These are phyloP conservation scores for Phialophora expanda DNA, from an alignment of 2,329 filamentous ascomycete genomes.

Conservation along the genomic window DNA sequence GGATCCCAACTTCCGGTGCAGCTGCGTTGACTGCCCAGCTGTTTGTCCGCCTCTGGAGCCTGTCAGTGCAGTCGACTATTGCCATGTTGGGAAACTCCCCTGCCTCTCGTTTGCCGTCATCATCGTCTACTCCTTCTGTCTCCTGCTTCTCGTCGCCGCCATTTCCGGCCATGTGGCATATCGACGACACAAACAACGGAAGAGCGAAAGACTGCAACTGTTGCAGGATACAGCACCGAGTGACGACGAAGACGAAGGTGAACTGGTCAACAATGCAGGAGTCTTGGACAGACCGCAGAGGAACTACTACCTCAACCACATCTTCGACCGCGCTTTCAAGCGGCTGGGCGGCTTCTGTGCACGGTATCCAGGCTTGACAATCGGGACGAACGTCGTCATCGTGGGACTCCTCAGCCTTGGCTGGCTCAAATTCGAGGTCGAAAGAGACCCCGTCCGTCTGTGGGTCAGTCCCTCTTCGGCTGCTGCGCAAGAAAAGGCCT, in stretches of 20 bases:
- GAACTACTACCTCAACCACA: slow-evolving; percentile 81
- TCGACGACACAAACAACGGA: slow-evolving; percentile 72
- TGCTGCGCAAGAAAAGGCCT: slow-evolving; percentile 89
- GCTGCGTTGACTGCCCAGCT: slow-evolving; percentile 88
- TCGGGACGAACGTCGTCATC: slow-evolving; percentile 73
- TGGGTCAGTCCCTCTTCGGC: slow-evolving; percentile 96
- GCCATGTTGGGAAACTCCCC: slow-evolving; percentile 83
- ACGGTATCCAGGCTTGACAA: slow-evolving; percentile 82
- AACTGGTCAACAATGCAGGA: slow-evolving; percentile 75
- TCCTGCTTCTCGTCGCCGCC: slow-evolving; percentile 69
- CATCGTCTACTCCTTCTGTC: slow-evolving; percentile 77
- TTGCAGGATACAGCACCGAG: slow-evolving; percentile 82
- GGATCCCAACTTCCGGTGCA: slow-evolving; percentile 83
- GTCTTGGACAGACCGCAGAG: slow-evolving; percentile 79
- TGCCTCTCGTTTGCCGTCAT: slow-evolving; percentile 94
- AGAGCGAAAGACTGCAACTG: slow-evolving; percentile 81
- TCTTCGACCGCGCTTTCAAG: slow-evolving; percentile 80
- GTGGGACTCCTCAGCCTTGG: slow-evolving; percentile 82
- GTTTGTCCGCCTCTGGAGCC: slow-evolving; percentile 83
- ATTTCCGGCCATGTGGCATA: slow-evolving; percentile 77
- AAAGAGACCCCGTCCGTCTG: slow-evolving; percentile 84
- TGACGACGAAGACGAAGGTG: slow-evolving; percentile 85
- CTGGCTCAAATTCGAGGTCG: slow-evolving; percentile 86
- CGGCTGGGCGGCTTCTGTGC: slow-evolving; percentile 80
- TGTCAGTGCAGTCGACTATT: slow-evolving; percentile 71